These are phyloP conservation scores for Populus hybrid DNA, from an alignment of 441 rosid genomes.

Conservation along the genomic window DNA sequence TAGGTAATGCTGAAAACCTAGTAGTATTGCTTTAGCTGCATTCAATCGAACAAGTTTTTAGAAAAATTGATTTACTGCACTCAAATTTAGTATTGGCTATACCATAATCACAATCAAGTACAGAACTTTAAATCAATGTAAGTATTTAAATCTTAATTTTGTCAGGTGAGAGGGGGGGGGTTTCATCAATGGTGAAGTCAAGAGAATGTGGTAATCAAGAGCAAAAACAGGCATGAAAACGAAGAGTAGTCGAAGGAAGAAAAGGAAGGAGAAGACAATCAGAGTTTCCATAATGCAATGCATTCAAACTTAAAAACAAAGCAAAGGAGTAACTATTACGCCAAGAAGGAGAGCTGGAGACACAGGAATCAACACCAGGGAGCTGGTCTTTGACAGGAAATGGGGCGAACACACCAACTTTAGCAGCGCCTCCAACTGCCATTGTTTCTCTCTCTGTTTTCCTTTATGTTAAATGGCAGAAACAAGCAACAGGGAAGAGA, in stretches of 20 bases:
- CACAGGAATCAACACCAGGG: slow-evolving; percentile 72
- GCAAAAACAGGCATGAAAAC: not conserved
- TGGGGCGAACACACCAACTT: slow-evolving; percentile 59
- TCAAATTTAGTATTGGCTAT: not conserved
- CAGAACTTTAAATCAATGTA: not conserved
- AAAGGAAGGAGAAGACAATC: not conserved
- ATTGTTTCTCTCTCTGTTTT: not conserved
- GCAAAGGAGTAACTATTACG: slow-evolving; percentile 30
- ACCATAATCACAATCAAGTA: not conserved
- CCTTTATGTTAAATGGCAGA: not conserved
- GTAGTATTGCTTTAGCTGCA: slow-evolving; percentile 64
- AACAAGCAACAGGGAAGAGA: not conserved
- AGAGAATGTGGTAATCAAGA: no score
- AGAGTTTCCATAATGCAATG: no score
- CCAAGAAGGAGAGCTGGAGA: slow-evolving; percentile 79
- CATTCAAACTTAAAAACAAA: no score
- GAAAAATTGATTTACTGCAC: not conserved
- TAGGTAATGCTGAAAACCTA: slow-evolving; percentile 63
- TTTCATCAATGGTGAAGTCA: not conserved
- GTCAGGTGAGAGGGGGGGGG: not conserved
- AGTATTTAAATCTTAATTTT: no score
- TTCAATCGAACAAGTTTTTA: slow-evolving; percentile 1
- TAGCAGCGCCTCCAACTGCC: slow-evolving; percentile 31
- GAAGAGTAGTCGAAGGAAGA: not conserved
- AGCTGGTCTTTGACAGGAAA: slow-evolving; percentile 80